Evolutionary conservation across 1,284 basidiomycete genomes (phyloP), one percentile per base, ranked within the genome.

Genomic region (Trichosporon coremiiforme): DNA sequence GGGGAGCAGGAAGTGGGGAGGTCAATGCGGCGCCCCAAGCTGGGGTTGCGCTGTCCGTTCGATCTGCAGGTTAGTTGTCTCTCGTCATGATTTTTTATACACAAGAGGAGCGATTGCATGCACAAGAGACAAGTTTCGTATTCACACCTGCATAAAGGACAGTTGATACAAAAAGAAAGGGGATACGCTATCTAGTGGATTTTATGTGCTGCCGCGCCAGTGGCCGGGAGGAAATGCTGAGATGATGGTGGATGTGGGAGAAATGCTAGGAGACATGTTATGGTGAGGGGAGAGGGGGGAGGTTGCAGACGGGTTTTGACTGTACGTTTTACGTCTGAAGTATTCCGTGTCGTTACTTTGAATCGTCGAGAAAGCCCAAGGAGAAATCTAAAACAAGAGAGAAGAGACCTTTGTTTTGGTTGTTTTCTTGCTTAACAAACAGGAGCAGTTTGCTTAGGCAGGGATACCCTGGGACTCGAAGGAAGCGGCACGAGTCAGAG

Each of bases 401-500:
- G 25, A 25, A 25, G 25, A 22, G 50, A 25, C 22, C 20, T 22
- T 53, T 53, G 25, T 25, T 53, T 53, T 25, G 25, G 8, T 6
- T 53, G 9, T 53, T n/a, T 53, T 53, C 17, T 9, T 53, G 50
- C 50, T 53, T 53, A 53, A 53, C 50, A 13, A 7, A 22, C 2
- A 31, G 13, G 7, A 7, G 25, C 25, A 25, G 25, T 25, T 25
- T 31, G 29, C 8, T 60, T 33, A 62, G 57, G 57, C 57, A 33
- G 57, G 31, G 17, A 62, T 62, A 33, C 57, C 57, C 29, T 62
- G 57, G 29, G 29, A 33, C 57, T 70, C 71, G 38, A 70, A 70
- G 63, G 65, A 67, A 29, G 65, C 17, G 10, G 53, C 62, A 20
- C 69, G 69, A 15, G 69, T 70, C 36, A 73, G 66, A 13, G 68